Evolutionary conservation across 2,329 filamentous ascomycete genomes (phyloP), one percentile per base, ranked within the genome.

Genomic region (Trichophyton mentagrophytes): DNA sequence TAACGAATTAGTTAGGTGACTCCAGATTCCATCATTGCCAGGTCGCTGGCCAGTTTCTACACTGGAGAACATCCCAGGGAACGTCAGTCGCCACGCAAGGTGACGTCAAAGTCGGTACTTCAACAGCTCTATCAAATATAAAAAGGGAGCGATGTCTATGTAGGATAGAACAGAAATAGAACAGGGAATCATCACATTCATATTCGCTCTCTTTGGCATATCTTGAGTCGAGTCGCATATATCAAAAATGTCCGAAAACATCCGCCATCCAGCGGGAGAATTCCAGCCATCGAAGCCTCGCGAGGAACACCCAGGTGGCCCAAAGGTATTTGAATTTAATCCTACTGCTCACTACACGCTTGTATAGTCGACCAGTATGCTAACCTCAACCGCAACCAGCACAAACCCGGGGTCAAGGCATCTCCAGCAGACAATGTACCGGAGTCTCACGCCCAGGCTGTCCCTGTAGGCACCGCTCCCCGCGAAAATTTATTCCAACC

Each of bases 401-500:
- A 89, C 72, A 78, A 83, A 68, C 79, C 81, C 2, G 86, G 86
- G 59, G 76, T 79, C 66, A 79, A 82, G 63, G 79, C 83, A 61
- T 81, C 81, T 67, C 71, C 71, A n/a, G 65, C 67, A 11, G 75
- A 78, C 64, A 82, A 83, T 65, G 84, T 73, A 11, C 83, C 83
- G 20, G 85, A 87, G 68, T 90, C 87, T 76, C 76, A 80, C 67
- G 80, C 82, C 25, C 65, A 89, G 70, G 79, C 78, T 0, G 73
- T 84, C 40, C 79, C 84, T 0, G 73, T 85, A 0, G 87, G 87
- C 62, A 81, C 82, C 2, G 86, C 87, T 0, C 87, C 87, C 1
- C 64, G 72, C 0, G 69, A 72, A 46, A 70, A 77, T 58, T 81
- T 80, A 13, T 79, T 76, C 73, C 66, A 66, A 9, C 76, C 78